These are phyloP conservation scores for Crithidia bombi DNA, from an alignment of 208 protist genomes.

Conservation along the genomic window DNA sequence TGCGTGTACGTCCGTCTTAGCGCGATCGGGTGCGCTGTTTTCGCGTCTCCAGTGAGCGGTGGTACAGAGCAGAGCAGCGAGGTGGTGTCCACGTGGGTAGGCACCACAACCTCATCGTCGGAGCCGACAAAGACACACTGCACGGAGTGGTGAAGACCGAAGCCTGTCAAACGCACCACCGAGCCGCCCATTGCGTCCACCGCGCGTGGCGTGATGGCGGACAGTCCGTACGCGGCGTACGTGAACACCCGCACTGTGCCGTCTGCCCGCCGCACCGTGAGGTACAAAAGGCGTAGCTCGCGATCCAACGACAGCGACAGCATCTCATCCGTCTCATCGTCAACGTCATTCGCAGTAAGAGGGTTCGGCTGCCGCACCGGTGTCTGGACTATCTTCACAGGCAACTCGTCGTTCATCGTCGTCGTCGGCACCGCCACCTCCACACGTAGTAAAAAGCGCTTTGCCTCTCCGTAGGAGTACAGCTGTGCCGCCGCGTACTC, in stretches of 20 bases:
- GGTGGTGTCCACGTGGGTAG: not conserved
- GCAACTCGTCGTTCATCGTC: no score
- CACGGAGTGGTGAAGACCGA: not conserved
- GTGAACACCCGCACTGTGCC: conserved; percentile 8
- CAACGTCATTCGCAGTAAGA: not conserved
- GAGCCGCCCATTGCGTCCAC: conserved; percentile 6
- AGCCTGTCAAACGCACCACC: not conserved
- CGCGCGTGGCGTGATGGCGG: not conserved
- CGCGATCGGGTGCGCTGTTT: not conserved
- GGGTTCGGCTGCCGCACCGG: not conserved
- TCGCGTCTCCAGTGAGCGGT: not conserved
- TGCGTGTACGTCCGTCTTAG: conserved; percentile 4
- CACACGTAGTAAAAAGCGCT: not conserved
- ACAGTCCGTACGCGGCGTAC: conserved; percentile 9
- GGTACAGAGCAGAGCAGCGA: not conserved
- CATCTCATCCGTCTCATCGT: conserved; percentile 13
- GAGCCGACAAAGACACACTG: conserved; percentile 4
- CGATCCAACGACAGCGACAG: not conserved
- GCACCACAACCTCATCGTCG: not conserved
- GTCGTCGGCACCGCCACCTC: no score
- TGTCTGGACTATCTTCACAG: not conserved
- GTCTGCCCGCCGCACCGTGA: conserved; percentile 2
- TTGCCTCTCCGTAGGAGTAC: no score
- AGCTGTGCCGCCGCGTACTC: no score
- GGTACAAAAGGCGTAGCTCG: conserved; percentile 7